Evolutionary conservation across 1,284 basidiomycete genomes (phyloP), one percentile per base, ranked within the genome.

Genomic region (Pseudozyma sp.): DNA sequence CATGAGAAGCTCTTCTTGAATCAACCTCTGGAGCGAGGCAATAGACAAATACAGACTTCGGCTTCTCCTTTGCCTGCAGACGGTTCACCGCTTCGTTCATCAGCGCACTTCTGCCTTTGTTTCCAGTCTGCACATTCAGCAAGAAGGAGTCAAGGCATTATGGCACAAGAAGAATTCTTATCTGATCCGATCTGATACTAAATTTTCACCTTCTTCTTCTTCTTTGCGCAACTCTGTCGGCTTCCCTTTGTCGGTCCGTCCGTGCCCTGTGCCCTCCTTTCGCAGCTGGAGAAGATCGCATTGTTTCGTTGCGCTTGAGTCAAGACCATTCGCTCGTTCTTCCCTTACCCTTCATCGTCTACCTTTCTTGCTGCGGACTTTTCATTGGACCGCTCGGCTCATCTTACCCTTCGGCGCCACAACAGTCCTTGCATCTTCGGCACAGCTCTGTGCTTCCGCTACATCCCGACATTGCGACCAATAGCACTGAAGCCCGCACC

Each of bases 111-210:
- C 43, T 44, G 14, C 43, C 10, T 21, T 47, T 21, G 10, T 14
- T 39, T 42, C 36, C n/a, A 40, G 25, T 31, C 25, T 19, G 36
- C 25, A 21, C 11, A n/a, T 12, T 13, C 19, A 52, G 12, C 7
- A 18, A 21, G 21, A 43, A n/a, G 21, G 11, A 16, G 43, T 4
- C 10, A 38, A 36, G 43, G 25, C 43, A 44, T 35, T 48, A 31
- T 47, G 35, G 43, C 53, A 19, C 13, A 39, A 39, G 51, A 19
- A 38, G 25, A 45, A 36, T 48, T 47, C 53, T 65, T 58, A 65
- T 65, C 62, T 65, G 62, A 65, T 65, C 62, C 50, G 62, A 65
- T 65, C 62, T 53, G 62, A 65, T 65, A 65, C 59, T 36, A 34
- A 19, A 14, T 42, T 43, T 53, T 25, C 31, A 45, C 43, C 38